These are phyloP conservation scores for Brachypodium distachyon DNA, from an alignment of 202 grass and related monocot species.

Conservation along the genomic window DNA sequence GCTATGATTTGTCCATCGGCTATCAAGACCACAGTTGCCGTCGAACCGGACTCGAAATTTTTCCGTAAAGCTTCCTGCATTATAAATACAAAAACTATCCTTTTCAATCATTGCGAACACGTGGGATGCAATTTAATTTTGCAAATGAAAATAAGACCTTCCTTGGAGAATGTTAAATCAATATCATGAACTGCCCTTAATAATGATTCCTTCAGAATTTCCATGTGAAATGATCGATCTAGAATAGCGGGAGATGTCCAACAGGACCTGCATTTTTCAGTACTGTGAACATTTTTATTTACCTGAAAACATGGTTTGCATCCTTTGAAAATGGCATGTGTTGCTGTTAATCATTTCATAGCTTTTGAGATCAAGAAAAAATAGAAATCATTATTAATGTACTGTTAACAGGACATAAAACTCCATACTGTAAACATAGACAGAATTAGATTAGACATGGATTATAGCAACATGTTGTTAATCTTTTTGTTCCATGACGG, in stretches of 20 bases:
- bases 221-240: slow-evolving; percentile 65
- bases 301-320: background rate
- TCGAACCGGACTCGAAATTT: slow-evolving; percentile 69
- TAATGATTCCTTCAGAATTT: slow-evolving; percentile 87
- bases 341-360: background rate
- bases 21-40: slow-evolving; percentile 71
- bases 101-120: slow-evolving; percentile 12
- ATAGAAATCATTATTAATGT: background rate
- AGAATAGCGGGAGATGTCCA: slow-evolving; percentile 46
- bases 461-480: background rate
- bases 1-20: slow-evolving; percentile 69
- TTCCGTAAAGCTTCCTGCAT: slow-evolving; percentile 79
- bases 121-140: background rate
- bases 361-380: slow-evolving; percentile 7
- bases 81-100: slow-evolving; percentile 5
- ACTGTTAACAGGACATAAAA: background rate
- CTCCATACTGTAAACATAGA: background rate
- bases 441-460: background rate
- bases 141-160: slow-evolving; percentile 26
- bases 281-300: background rate
- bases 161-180: slow-evolving; percentile 92
- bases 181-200: slow-evolving; percentile 77
- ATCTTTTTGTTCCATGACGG: background rate
- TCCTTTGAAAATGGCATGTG: background rate
- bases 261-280: slow-evolving; percentile 38